Conservation (phyloP, 495 filamentous ascomycete genomes). For the Niebla homalea region DNA sequence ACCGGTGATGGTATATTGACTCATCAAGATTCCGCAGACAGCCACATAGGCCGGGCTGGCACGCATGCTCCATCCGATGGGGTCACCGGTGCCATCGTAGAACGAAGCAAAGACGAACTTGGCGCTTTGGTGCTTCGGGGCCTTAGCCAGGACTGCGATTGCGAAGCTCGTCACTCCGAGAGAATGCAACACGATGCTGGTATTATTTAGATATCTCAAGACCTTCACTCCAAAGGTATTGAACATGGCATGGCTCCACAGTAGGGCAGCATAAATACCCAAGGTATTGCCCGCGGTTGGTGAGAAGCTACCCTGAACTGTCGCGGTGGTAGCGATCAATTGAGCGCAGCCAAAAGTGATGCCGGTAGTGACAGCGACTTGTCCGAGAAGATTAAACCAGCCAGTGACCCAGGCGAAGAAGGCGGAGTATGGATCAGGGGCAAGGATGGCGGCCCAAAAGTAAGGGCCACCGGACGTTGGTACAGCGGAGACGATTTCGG, state of each 20-base stretch:
- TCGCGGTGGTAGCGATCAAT: constrained; percentile 45
- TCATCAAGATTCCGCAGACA: constrained; percentile 17
- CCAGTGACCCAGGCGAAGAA: constrained; percentile 54
- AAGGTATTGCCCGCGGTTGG: constrained; percentile 41
- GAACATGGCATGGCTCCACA: constrained; percentile 41
- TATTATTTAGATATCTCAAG: constrained; percentile 46
- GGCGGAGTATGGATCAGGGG: constrained; percentile 39
- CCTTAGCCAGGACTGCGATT: constrained; percentile 47
- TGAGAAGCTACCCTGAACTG: constrained; percentile 38
- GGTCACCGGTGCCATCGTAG: constrained; percentile 37
- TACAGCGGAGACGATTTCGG: constrained; percentile 53
- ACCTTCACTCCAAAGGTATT: constrained; percentile 48
- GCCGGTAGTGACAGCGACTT: constrained; percentile 54
- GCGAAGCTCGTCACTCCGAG: constrained; percentile 42
- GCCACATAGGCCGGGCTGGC: constrained; percentile 45
- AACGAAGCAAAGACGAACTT: constrained; percentile 47
- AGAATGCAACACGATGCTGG: constrained; percentile 47
- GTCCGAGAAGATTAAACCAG: constrained; percentile 48
- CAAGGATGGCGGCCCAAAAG: constrained; percentile 52
- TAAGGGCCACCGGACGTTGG: constrained; percentile 53
- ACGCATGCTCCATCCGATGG: constrained; percentile 34
- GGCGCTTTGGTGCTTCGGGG: constrained; percentile 46
- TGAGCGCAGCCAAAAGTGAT: constrained; percentile 53
- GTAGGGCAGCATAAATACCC: constrained; percentile 49
- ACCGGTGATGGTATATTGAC: constrained; percentile 35